A percentile compares a stretch with the other conserved stretches of the same genome.
Evolutionary conservation across 1,284 basidiomycete genomes (phyloP).

Genomic region (Naganishia cerealis): DNA sequence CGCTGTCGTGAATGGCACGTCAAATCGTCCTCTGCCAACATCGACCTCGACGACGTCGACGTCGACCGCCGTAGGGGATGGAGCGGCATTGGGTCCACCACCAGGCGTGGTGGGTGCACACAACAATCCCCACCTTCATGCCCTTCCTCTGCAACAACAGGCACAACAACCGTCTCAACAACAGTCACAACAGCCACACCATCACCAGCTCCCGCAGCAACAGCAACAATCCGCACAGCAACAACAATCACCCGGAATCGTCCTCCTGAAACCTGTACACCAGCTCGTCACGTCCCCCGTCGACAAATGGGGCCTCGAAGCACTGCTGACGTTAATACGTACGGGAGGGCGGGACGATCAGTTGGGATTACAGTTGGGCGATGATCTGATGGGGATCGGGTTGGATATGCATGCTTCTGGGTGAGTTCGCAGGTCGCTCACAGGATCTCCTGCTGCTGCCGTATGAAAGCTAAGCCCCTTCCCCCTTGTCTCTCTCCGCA

Average conservation of each 20-base stretch:
- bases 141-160: conserved; percentile 21
- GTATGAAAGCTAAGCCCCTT: background rate
- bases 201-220: conserved; percentile 38
- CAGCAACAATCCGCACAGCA: conserved; percentile 42
- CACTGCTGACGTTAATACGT: conserved; percentile 85
- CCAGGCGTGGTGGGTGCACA: background rate
- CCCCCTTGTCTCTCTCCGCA: conserved; percentile 44
- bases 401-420: conserved; percentile 82
- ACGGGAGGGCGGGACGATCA: conserved; percentile 70
- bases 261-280: conserved; percentile 73
- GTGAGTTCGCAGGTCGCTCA: conserved; percentile 58
- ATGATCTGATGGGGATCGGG: conserved; percentile 88
- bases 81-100: background rate
- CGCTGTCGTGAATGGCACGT: background rate
- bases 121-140: conserved; percentile 33
- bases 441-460: conserved; percentile 19
- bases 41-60: background rate
- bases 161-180: conserved; percentile 37
- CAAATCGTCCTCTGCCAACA: background rate
- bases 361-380: conserved; percentile 81
- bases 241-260: conserved; percentile 49
- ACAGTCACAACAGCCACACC: conserved; percentile 32
- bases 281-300: conserved; percentile 91
- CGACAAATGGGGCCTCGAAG: conserved; percentile 90
- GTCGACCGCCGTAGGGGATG: background rate